These are phyloP conservation scores for Paxillus involutus DNA, from an alignment of 768 basidiomycete genomes.

Conservation along the genomic window DNA sequence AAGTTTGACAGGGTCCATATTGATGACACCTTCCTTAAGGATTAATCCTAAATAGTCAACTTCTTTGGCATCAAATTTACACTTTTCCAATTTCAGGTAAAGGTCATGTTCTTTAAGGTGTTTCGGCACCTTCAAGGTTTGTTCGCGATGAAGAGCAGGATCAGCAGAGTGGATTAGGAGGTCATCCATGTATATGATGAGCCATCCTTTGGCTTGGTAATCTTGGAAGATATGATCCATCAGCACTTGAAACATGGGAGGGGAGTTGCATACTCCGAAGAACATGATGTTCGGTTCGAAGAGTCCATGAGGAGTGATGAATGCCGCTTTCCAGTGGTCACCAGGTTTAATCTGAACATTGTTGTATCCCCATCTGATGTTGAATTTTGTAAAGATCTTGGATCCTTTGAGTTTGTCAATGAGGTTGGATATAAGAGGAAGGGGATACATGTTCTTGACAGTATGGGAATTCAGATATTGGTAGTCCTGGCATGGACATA, in stretches of 20 bases:
- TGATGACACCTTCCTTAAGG: no score
- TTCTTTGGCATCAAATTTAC: no score
- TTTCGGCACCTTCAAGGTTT: constrained; percentile 23
- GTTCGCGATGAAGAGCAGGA: constrained; percentile 5
- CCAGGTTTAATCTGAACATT: background rate
- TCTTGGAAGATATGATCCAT: no score
- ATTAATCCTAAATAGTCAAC: no score
- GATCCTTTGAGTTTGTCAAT: background rate
- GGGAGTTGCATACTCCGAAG: constrained; percentile 17
- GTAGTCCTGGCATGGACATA: no score
- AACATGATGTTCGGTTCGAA: constrained; percentile 18
- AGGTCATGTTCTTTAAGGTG: no score
- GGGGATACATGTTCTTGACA: background rate
- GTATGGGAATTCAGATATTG: background rate
- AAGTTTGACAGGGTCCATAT: no score
- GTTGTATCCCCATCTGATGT: background rate
- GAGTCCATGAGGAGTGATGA: background rate
- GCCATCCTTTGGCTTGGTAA: constrained; percentile 14
- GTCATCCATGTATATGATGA: constrained; percentile 29
- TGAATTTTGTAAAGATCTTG: background rate
- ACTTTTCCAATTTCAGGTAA: no score
- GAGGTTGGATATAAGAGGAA: background rate
- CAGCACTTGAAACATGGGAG: constrained; percentile 16
- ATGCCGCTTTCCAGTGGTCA: background rate
- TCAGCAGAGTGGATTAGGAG: constrained; percentile 22